Evolutionary conservation across 352 stramenopile species (phyloP).

Genomic region (Halophytophthora polymorphica): DNA sequence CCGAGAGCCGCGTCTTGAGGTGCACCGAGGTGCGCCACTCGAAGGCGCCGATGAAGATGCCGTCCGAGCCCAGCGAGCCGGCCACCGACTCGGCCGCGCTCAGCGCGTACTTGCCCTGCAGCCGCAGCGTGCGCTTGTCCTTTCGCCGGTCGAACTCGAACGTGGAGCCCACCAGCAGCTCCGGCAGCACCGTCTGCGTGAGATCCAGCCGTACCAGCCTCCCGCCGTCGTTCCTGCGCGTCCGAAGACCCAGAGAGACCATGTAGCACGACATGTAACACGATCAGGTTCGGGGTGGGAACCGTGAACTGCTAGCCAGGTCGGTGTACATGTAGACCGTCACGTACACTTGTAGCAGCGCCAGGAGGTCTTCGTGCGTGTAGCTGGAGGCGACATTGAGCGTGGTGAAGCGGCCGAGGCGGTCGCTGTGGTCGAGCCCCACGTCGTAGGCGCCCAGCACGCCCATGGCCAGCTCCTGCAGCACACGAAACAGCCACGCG

Average conservation of each 20-base stretch:
- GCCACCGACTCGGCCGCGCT: constrained; percentile 44
- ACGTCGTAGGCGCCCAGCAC: constrained; percentile 74
- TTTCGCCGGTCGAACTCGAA: constrained; percentile 67
- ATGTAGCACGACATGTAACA: too few relatives aligned
- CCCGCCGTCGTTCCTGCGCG: constrained; percentile 59
- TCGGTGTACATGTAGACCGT: too few relatives aligned
- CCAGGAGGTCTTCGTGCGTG: constrained; percentile 55
- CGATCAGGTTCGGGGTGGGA: too few relatives aligned
- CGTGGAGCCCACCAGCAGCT: constrained; percentile 60
- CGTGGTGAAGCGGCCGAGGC: constrained; percentile 57
- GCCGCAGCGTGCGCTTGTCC: constrained; percentile 59
- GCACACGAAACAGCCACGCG: background rate
- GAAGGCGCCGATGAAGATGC: constrained; percentile 70
- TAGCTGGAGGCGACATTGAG: constrained; percentile 63
- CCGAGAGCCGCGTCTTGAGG: constrained; percentile 69
- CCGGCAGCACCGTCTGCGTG: constrained; percentile 50
- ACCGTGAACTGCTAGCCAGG: too few relatives aligned
- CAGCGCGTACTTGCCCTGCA: constrained; percentile 53
- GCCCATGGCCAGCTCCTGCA: constrained; percentile 38
- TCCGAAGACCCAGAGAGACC: too few relatives aligned
- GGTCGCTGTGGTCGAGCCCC: constrained; percentile 72
- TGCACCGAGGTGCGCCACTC: constrained; percentile 74
- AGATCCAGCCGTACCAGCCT: constrained; percentile 57
- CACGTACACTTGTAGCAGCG: constrained; percentile 72
- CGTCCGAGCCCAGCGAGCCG: constrained; percentile 69